A percentile compares a stretch with the other conserved stretches of the same genome.
These are phyloP conservation scores for Apophysomyces elegans DNA, from an alignment of 371 early-diverging fungal species.

Conservation along the genomic window DNA sequence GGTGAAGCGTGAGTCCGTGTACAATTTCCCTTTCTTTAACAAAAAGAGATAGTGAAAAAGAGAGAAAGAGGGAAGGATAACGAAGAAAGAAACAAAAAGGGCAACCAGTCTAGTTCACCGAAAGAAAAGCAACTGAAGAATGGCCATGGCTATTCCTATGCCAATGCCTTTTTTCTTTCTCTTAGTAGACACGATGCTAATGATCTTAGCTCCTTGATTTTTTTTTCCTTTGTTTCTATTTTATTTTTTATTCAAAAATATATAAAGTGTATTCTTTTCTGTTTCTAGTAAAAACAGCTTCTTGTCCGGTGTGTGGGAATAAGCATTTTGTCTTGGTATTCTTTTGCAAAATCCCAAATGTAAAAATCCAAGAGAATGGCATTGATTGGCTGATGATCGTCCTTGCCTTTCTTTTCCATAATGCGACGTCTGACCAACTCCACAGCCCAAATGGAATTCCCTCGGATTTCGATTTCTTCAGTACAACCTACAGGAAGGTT, in stretches of 20 bases:
- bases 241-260: too few species aligned
- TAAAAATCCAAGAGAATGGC: constrained; percentile 89
- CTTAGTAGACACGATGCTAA: too few species aligned
- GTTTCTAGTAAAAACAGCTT: constrained; percentile 68
- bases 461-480: constrained; percentile 86
- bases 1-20: too few species aligned
- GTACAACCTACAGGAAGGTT: constrained; percentile 63
- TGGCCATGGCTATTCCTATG: too few species aligned
- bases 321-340: constrained; percentile 56
- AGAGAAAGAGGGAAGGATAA: too few species aligned
- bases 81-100: too few species aligned
- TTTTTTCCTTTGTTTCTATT: background rate
- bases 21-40: too few species aligned
- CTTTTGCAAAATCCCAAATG: constrained; percentile 88
- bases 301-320: constrained; percentile 85
- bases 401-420: constrained; percentile 26
- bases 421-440: constrained; percentile 71
- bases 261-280: too few species aligned
- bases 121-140: too few species aligned
- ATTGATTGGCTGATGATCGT: constrained; percentile 53
- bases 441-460: constrained; percentile 85
- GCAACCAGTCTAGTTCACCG: too few species aligned
- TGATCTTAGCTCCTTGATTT: background rate
- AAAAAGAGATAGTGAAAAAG: too few species aligned
- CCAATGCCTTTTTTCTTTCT: too few species aligned